Percentiles rank a stretch among this genome's conserved stretches.
Evolutionary conservation across 306 rosid genomes (phyloP).

Genomic region (Ochetophila trinervis): DNA sequence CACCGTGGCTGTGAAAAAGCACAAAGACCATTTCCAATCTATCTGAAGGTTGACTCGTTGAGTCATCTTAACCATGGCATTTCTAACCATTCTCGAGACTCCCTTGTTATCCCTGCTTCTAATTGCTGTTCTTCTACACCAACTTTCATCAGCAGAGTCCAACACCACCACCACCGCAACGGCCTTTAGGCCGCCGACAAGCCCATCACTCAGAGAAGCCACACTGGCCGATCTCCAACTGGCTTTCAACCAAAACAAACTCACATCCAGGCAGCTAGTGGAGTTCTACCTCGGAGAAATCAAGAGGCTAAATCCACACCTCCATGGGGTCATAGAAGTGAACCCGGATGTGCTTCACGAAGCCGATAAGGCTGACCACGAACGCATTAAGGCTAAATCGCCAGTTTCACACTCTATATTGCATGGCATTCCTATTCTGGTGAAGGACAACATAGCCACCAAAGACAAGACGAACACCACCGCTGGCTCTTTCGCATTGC

Average conservation of each 20-base stretch:
- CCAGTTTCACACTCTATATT: background rate
- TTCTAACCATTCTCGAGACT: too few relatives aligned
- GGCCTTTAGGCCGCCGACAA: too few relatives aligned
- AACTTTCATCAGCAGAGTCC: too few relatives aligned
- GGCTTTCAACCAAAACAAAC: constrained; percentile 42
- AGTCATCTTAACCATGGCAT: too few relatives aligned
- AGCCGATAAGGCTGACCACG: constrained; percentile 48
- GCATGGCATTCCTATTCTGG: constrained; percentile 63
- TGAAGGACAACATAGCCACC: constrained; percentile 66
- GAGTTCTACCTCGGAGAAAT: constrained; percentile 50
- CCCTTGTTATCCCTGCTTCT: too few relatives aligned
- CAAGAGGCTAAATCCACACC: constrained; percentile 33
- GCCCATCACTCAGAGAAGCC: too few relatives aligned
- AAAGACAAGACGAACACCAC: constrained; percentile 68
- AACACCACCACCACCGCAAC: too few relatives aligned
- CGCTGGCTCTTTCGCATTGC: constrained; percentile 58
- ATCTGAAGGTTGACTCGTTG: too few relatives aligned
- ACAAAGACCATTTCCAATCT: too few relatives aligned
- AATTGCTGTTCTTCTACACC: too few relatives aligned
- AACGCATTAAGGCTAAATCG: constrained; percentile 18
- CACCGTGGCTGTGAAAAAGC: too few relatives aligned
- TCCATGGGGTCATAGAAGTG: constrained; percentile 47
- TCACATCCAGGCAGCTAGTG: constrained; percentile 58
- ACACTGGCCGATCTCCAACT: constrained; percentile 46
- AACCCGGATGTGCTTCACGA: constrained; percentile 55